Percentiles rank a stretch among this genome's conserved stretches.
These are phyloP conservation scores for Fusarium sp. DNA, from an alignment of 2,329 filamentous ascomycete species.

Conservation along the genomic window DNA sequence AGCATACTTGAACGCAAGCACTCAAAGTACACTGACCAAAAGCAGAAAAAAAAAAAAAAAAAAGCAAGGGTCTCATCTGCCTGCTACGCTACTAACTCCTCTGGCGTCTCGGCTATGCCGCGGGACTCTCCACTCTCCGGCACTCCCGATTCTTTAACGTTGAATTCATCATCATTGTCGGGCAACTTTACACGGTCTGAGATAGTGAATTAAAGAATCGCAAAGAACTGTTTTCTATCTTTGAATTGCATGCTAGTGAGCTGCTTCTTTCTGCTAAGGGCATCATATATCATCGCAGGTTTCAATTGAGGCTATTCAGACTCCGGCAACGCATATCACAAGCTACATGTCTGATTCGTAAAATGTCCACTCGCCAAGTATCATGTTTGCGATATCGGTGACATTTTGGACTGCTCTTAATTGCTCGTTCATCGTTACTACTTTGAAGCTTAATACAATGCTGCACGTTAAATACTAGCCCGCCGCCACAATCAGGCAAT, in stretches of 20 bases:
- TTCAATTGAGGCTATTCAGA: conserved; percentile 11
- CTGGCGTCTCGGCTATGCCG: conserved; percentile 34
- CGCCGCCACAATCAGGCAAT: conserved; percentile 4
- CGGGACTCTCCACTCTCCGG: conserved; percentile 26
- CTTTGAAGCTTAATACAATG: conserved; percentile 5
- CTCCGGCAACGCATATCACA: background rate
- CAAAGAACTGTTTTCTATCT: background rate
- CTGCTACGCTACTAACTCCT: conserved; percentile 16
- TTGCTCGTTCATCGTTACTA: background rate
- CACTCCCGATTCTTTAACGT: conserved; percentile 17
- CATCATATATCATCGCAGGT: background rate
- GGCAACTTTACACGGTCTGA: background rate
- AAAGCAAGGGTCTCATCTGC: conserved; percentile 15
- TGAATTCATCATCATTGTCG: background rate
- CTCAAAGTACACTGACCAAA: conserved; percentile 7
- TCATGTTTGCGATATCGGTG: background rate
- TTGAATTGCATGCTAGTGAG: background rate
- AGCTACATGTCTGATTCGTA: background rate
- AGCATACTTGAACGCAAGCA: conserved; percentile 12
- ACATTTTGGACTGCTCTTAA: background rate
- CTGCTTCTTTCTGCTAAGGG: background rate
- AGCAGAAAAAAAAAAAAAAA: background rate
- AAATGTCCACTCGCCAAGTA: background rate
- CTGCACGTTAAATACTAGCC: conserved; percentile 11
- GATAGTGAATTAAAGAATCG: background rate